Percentiles rank a stretch among this genome's conserved stretches.
phyloP scores from a whole-genome alignment of 306 rosid species.

The Vicia villosa region DNA sequence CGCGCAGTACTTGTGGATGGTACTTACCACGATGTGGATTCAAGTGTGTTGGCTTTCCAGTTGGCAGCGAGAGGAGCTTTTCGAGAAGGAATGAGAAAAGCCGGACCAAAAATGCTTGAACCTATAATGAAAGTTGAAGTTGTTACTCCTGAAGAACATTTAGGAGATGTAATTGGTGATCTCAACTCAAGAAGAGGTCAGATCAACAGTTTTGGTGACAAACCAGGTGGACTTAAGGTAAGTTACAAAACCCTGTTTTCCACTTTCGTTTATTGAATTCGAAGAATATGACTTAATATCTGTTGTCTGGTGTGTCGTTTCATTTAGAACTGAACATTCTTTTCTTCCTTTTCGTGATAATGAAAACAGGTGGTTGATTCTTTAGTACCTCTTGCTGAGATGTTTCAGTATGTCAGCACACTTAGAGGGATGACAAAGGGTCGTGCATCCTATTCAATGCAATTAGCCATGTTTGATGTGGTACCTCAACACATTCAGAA shows the following conservation, averaged over 20 bases:
- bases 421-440: slow-evolving; percentile 97
- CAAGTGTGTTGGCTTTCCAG: slow-evolving; percentile 95
- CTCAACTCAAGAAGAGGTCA: slow-evolving; percentile 99
- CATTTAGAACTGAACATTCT: background rate
- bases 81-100: slow-evolving; percentile 79
- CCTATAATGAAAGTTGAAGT: slow-evolving; percentile 97
- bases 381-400: slow-evolving; percentile 90
- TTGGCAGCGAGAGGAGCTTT: slow-evolving; percentile 98
- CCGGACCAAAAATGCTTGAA: slow-evolving; percentile 91
- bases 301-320: background rate
- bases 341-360: slow-evolving; percentile 27
- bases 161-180: slow-evolving; percentile 97
- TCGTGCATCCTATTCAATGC: slow-evolving; percentile 96
- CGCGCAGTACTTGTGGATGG: slow-evolving; percentile 86
- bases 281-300: slow-evolving; percentile 11
- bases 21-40: slow-evolving; percentile 93
- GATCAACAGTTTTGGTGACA: slow-evolving; percentile 91
- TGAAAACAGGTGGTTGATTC: slow-evolving; percentile 83
- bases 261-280: slow-evolving; percentile 18
- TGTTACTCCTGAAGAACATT: slow-evolving; percentile 93
- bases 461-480: slow-evolving; percentile 83
- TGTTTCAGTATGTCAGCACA: slow-evolving; percentile 96
- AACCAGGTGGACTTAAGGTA: slow-evolving; percentile 98
- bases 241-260: slow-evolving; percentile 22
- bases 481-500: slow-evolving; percentile 96